phyloP scores from a whole-genome alignment of 768 basidiomycete genomes.

The Pseudohyphozyma bogoriensis region DNA sequence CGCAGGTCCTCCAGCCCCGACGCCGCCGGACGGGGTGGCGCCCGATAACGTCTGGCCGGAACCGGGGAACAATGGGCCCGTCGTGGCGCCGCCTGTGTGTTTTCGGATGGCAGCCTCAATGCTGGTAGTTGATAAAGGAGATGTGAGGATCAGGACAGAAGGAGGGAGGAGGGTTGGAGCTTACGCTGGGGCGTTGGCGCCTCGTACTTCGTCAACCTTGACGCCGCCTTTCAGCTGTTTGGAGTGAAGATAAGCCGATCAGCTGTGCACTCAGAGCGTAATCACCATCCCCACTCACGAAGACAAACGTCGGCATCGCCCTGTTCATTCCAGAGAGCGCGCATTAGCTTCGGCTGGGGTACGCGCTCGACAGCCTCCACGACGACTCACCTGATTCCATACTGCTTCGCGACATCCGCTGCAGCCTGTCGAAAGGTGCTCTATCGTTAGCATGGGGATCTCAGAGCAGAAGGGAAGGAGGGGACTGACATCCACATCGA shows the following conservation, averaged over 20 bases:
- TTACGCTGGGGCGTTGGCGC: constrained; percentile 31
- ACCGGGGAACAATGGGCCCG: constrained; percentile 15
- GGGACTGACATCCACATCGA: background rate
- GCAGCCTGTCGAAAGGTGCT: no score
- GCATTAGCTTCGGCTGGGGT: no score
- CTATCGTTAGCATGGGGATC: constrained; percentile 38
- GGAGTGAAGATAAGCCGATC: background rate
- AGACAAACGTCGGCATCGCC: constrained; percentile 43
- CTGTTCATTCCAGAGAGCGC: no score
- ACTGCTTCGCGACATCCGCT: constrained; percentile 36
- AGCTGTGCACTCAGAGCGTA: background rate
- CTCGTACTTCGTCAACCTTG: constrained; percentile 36
- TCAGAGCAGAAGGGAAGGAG: background rate
- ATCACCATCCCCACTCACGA: constrained; percentile 15
- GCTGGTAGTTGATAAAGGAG: background rate
- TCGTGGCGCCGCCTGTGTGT: background rate
- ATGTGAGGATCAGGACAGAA: no score
- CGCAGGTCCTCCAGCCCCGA: background rate
- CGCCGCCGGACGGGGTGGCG: background rate
- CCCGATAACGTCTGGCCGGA: constrained; percentile 10
- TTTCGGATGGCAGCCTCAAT: constrained; percentile 22
- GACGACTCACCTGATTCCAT: no score
- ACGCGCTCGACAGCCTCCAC: no score
- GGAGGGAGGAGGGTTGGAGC: background rate
- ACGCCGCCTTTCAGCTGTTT: constrained; percentile 36